Conservation (phyloP, 1,284 basidiomycete genomes). For the Xanthoconium separans region DNA sequence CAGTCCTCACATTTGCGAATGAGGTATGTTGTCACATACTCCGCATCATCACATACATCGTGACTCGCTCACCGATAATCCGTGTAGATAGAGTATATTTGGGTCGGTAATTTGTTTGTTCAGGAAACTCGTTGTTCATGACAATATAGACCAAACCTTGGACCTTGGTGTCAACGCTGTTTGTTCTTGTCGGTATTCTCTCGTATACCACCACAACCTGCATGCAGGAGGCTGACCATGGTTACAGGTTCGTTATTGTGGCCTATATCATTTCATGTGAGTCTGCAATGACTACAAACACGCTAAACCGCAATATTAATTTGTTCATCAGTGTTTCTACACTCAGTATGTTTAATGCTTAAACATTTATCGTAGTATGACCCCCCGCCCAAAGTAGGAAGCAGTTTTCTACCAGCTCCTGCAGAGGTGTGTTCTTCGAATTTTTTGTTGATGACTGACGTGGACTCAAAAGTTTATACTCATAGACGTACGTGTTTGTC, state of each 20-base stretch:
- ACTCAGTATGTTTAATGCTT: neutral
- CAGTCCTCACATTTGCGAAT: neutral
- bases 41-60: no score
- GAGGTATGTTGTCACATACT: neutral
- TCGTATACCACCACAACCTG: neutral
- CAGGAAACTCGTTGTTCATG: neutral
- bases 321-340: neutral
- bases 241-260: constrained; percentile 1
- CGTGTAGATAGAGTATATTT: constrained; percentile 1
- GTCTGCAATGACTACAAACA: neutral
- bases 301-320: neutral
- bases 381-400: neutral
- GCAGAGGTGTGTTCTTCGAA: neutral
- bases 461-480: neutral
- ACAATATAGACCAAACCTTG: neutral
- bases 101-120: neutral
- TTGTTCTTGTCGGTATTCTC: neutral
- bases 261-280: neutral
- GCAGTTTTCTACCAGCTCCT: neutral
- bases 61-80: neutral
- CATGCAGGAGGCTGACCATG: neutral
- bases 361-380: neutral
- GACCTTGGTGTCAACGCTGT: constrained; percentile 1
- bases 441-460: neutral
- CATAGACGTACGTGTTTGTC: constrained; percentile 1